Evolutionary conservation across 164 flowering plant species (phyloP), one percentile per base, ranked within the genome.

Genomic region (Nymphaea thermarum): DNA sequence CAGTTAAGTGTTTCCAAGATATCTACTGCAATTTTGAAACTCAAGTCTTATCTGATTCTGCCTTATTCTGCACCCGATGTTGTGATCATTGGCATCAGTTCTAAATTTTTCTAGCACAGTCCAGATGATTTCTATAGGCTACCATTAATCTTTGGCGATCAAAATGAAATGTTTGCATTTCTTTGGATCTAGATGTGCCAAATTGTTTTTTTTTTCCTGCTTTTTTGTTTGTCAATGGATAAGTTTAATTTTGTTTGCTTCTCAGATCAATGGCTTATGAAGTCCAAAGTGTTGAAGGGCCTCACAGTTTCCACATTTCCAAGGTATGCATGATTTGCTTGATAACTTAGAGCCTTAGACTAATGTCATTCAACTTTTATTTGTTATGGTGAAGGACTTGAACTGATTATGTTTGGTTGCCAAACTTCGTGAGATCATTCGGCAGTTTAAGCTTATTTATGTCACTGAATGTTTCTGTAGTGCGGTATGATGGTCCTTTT

Each of bases 261-360:
- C 68, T 63, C 66, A 92, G 98, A 84, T 66, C 78, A 53, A 74
- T 74, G 82, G 75, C 71, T 65, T 81, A 73, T 66, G 81, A 77
- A 66, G 69, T 79, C 73, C 80, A 66, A 75, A 79, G 67, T 72
- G 63, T 68, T 71, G 75, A 47, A 60, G 77, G 72, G 59, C 59
- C 72, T 64, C 82, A 71, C 42, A 73, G 65, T 53, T 43, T 74
- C 25, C 77, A 80, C 69, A 71, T 81, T 69, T 83, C 82, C 61
- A 85, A 89, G 97, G 98, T 93, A 78, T 72, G 71, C 61, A 61
- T 11, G 15, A 63, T 6, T 62, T 36, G 7, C 42, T 62, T 36
- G 7, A n/a, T 7, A n/a, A n/a, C n/a, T 62, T n/a, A 7, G 64
- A 36, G 8, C 60, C 60, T 7, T 55, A 12, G 7, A 12, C 60